These are phyloP conservation scores for Micractinium sp. DNA, from an alignment of 139 green algal genomes.

Conservation along the genomic window DNA sequence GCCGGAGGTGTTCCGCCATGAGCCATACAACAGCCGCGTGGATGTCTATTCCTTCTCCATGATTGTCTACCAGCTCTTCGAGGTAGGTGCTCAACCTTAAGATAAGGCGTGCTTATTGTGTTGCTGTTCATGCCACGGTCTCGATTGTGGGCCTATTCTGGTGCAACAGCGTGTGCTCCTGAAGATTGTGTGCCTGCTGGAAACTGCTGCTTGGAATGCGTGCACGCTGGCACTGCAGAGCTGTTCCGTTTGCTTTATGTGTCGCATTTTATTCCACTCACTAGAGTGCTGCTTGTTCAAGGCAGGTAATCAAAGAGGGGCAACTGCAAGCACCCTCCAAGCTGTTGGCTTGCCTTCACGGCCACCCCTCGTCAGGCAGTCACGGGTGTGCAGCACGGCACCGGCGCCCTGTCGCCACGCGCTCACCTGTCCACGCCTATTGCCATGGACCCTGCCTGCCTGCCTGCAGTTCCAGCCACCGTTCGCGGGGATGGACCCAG, in stretches of 20 bases:
- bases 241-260: not conserved
- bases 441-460: not conserved
- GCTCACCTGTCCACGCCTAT: not conserved
- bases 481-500: conserved; percentile 61
- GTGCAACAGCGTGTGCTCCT: not conserved
- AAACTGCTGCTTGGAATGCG: not conserved
- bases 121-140: no score
- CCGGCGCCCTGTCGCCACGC: no score
- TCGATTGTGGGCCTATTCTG: no score
- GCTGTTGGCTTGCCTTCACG: no score
- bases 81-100: not conserved
- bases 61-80: conserved; percentile 71
- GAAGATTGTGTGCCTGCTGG: not conserved
- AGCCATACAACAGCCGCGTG: conserved; percentile 75
- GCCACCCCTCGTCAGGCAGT: no score
- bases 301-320: no score
- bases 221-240: no score
- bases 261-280: not conserved
- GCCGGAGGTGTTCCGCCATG: conserved; percentile 74
- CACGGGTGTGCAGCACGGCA: no score
- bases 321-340: no score
- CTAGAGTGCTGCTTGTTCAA: not conserved
- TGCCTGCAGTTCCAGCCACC: conserved; percentile 47
- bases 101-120: no score
- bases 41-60: conserved; percentile 72